Conservation (phyloP, 495 filamentous ascomycete species). For the Lasiosphaeria ovina region DNA sequence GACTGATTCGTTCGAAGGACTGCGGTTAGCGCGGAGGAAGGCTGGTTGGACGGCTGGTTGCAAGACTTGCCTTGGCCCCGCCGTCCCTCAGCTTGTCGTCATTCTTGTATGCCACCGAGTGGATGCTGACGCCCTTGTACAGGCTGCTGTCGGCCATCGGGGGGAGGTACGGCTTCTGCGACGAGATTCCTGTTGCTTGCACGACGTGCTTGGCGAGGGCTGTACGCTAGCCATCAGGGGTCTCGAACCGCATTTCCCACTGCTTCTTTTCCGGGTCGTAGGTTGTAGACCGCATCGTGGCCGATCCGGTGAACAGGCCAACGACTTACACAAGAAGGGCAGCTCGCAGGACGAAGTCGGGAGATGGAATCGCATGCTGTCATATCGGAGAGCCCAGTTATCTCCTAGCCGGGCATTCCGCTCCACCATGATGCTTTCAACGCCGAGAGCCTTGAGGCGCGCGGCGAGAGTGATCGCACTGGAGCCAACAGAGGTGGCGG, state of each 20-base stretch:
- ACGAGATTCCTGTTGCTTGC: conserved; percentile 33
- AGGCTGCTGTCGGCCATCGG: conserved; percentile 12
- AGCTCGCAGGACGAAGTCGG: conserved; percentile 27
- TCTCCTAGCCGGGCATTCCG: conserved; percentile 32
- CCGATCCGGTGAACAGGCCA: conserved; percentile 11
- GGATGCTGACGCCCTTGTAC: conserved; percentile 30
- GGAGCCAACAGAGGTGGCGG: neutral
- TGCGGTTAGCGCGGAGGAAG: no score
- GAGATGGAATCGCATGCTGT: conserved; percentile 33
- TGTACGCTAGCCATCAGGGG: conserved; percentile 7
- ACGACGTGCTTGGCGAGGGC: conserved; percentile 30
- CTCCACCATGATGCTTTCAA: conserved; percentile 34
- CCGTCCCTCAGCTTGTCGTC: conserved; percentile 8
- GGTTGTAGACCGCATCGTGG: conserved; percentile 25
- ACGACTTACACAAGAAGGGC: conserved; percentile 27
- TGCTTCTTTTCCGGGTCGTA: conserved; percentile 20
- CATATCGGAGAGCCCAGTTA: conserved; percentile 37
- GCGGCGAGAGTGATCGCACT: conserved; percentile 28
- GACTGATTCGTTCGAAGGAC: no score
- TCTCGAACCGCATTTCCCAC: conserved; percentile 25
- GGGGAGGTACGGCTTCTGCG: conserved; percentile 27
- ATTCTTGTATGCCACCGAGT: conserved; percentile 28
- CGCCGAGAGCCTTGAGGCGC: conserved; percentile 35
- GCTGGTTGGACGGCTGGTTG: no score
- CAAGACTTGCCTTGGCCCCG: conserved; percentile 17